Evolutionary conservation across 2,329 filamentous ascomycete species (phyloP), one percentile per base, ranked within the genome.

Genomic region (Alternaria sp.): DNA sequence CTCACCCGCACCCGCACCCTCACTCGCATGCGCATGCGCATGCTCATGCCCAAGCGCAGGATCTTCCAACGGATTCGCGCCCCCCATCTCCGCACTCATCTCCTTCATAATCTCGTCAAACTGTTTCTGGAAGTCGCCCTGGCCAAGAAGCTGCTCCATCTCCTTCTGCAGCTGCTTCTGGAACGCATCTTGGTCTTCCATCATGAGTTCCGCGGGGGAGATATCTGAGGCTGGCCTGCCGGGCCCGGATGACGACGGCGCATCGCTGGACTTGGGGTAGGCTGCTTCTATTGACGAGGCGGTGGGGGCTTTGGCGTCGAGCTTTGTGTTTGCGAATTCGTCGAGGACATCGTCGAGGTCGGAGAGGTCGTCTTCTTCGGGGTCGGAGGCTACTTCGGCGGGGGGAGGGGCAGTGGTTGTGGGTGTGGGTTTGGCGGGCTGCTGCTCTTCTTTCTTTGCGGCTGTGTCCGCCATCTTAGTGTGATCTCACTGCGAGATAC

Each of bases 321-420:
- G 73, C 69, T 90, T 89, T 55, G 86, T 84, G 26, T 90, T 82
- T 45, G 90, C 90, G 82, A 99, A 99, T 68, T 97, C 92, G 77
- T 97, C 93, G 25, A 99, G 89, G 80, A 98, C 91, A 72, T 98
- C 95, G 81, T 99, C 96, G 47, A 99, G 84, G 75, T 98, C 96
- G 75, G 97, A 92, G 20, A 96, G 83, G 71, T 96, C 92, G 80
- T 96, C 96, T 80, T 97, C 94, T 69, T 98, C 95, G 7, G 94
- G 95, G 74, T 97, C 95, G 20, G 94, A 90, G 15, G 91, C 89
- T 70, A 78, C 75, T 46, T 81, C 80, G 44, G 58, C 30, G 50
- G 60, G 60, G 46, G 70, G 68, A 65, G 71, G 64, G 63, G 69
- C 65, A 55, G 66, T 43, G 47, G 66, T 55, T 11, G 59, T 58